Base-by-base conservation (phyloP, 192 early-diverging fungal genomes). In the Diversispora epigaea region DNA sequence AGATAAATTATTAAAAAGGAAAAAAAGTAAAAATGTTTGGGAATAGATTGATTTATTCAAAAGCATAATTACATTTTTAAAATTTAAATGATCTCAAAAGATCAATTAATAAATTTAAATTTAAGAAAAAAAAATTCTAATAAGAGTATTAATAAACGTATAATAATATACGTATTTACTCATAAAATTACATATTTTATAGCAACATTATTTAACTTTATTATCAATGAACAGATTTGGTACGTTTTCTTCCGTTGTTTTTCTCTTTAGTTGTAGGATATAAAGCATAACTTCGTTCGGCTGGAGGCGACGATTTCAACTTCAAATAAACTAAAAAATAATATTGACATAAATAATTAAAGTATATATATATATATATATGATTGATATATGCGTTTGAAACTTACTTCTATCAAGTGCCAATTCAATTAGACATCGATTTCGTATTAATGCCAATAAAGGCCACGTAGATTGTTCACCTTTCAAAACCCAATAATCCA, bases 381-480 rank as follows among this genome's bases (percentile, higher is more conserved):
- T 21, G n/a, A 45, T 41, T 7, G 4, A 44, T 43, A 12, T 58
- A 17, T 10, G 10, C 22, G 10, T 8, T 44, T 71, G n/a, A 43
- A 17, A 44, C 7, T 73, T 62, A 73, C 71, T 80, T 77, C 80
- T 58, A 63, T 94, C 89, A 14, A 94, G 78, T 32, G 86, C 88
- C 25, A 91, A 69, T 78, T 94, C 93, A 60, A 94, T 85, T 79
- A 83, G 84, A 25, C 86, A 86, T n/a, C 93, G 80, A 57, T 86
- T 84, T 32, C 80, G 82, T 68, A 93, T 90, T 75, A 94, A 78
- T 6, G 87, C 83, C 12, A 94, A 68, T 44, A 87, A 81, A 3
- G 93, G 93, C 93, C 93, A 94, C 0, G 91, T 91, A 4, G 91
- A 86, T 61, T 87, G 84, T 74, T 94, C 90, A n/a, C 93, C 93